A percentile compares a stretch with the other conserved stretches of the same genome.
Conservation (phyloP, 345 rosid species). For the Rubroshorea leprosula region DNA sequence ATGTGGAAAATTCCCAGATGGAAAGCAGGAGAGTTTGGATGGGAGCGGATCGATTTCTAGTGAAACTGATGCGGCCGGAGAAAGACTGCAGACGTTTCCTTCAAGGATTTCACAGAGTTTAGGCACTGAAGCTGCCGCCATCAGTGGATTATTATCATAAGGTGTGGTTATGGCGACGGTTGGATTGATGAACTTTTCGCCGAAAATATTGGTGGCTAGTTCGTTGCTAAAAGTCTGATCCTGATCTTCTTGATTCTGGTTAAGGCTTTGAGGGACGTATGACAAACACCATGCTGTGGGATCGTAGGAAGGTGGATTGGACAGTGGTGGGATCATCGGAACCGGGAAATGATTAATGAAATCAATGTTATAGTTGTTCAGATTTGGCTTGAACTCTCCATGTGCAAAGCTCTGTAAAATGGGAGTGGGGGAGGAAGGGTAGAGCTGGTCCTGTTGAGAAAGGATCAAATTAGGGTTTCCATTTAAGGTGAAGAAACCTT, state of each 20-base stretch:
- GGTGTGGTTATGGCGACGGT: conserved; percentile 18
- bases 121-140: conserved; percentile 32
- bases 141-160: conserved; percentile 15
- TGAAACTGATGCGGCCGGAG: conserved; percentile 25
- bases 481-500: conserved; percentile 37
- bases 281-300: conserved; percentile 27
- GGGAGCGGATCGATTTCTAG: conserved; percentile 20
- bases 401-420: conserved; percentile 40
- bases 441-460: conserved; percentile 32
- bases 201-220: neutral
- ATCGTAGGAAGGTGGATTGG: conserved; percentile 22
- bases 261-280: conserved; percentile 18
- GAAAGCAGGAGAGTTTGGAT: conserved; percentile 26
- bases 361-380: conserved; percentile 18
- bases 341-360: conserved; percentile 20
- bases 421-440: conserved; percentile 30
- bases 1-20: conserved; percentile 21
- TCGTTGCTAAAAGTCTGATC: conserved; percentile 21
- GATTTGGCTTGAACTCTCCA: conserved; percentile 33
- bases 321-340: conserved; percentile 9
- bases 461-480: conserved; percentile 51
- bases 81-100: conserved; percentile 23
- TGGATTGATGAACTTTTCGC: conserved; percentile 23
- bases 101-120: conserved; percentile 55
- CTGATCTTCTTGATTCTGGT: conserved; percentile 21